These are phyloP conservation scores for Aspergillus cristatus DNA, from an alignment of 495 filamentous ascomycete genomes.

Conservation along the genomic window DNA sequence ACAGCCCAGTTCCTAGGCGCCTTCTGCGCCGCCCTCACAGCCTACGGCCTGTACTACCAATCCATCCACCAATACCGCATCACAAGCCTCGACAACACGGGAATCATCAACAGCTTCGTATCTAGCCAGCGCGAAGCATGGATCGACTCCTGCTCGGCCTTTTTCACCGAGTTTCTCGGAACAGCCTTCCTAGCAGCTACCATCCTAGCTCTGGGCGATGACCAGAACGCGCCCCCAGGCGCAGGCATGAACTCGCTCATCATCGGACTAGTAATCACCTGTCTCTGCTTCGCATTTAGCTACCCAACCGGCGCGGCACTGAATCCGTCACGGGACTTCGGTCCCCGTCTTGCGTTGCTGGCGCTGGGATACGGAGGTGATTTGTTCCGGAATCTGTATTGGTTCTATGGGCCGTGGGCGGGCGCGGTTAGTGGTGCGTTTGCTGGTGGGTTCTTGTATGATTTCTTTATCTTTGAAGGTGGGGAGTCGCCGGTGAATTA, in stretches of 20 bases:
- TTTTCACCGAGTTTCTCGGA: constrained; percentile 43
- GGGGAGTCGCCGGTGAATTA: constrained; percentile 45
- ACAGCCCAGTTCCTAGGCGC: constrained; percentile 39
- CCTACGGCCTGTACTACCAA: constrained; percentile 42
- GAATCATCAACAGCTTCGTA: constrained; percentile 33
- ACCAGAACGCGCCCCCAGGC: constrained; percentile 45
- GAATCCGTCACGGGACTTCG: constrained; percentile 45
- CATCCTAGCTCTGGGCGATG: constrained; percentile 45
- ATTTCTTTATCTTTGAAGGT: constrained; percentile 45
- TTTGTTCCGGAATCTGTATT: constrained; percentile 32
- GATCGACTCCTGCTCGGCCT: constrained; percentile 36
- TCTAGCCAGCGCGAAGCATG: constrained; percentile 32
- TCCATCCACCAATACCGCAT: constrained; percentile 32
- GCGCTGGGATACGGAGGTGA: constrained; percentile 33
- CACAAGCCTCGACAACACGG: constrained; percentile 15
- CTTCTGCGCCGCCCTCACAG: constrained; percentile 32
- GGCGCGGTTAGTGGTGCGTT: constrained; percentile 36
- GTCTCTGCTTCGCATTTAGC: constrained; percentile 33
- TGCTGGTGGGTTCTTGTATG: constrained; percentile 41
- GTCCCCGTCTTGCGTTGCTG: constrained; percentile 34
- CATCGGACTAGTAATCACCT: constrained; percentile 36
- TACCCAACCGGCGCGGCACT: constrained; percentile 41
- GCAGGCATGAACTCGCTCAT: constrained; percentile 44
- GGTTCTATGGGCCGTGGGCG: constrained; percentile 44
- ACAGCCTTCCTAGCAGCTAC: constrained; percentile 35